Evolutionary conservation across 345 rosid species (phyloP), one percentile per base, ranked within the genome.

Genomic region (Balakata baccata): DNA sequence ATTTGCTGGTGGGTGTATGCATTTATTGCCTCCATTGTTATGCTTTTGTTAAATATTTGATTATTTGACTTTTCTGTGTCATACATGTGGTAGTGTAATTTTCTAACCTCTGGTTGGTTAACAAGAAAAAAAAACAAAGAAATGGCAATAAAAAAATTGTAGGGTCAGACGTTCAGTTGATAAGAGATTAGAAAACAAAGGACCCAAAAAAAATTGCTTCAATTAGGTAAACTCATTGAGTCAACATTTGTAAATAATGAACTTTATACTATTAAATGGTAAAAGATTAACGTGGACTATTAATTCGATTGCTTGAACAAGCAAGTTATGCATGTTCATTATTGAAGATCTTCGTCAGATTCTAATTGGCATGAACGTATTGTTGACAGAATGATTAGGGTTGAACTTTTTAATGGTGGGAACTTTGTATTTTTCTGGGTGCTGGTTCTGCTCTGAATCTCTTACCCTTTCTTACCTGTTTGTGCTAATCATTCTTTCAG

Each of bases 11-110:
- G 29, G 79, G 64, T 52, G 49, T 68, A 51, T 60, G 68, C 69
- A 60, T 78, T 78, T 74, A 73, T 61, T 74, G 73, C 71, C 39
- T 63, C 6, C 10, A 14, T 22, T 69, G 12, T n/a, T 38, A 7
- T 54, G 73, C 34, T 17, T 57, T 45, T 57, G 66, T 14, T 63
- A 3, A 1, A 17, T 63, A 12, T 63, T 38, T 38, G 69, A 45
- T n/a, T 34, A 14, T 61, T 46, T 47, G 57, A 58, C 66, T 23
- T 53, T 70, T 18, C 14, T 16, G 62, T 50, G 16, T 25, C 62
- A 34, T n/a, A 4, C 34, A 54, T 69, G 70, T 66, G 56, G 12
- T 13, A 17, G 7, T 56, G 11, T 70, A 12, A 70, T 46, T 71
- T 60, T 71, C 20, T 56, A 49, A 17, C 14, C 66, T 17, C 18